Evolutionary conservation across 139 green algal species (phyloP), one percentile per base, ranked within the genome.

Genomic region (Micromonas commoda): DNA sequence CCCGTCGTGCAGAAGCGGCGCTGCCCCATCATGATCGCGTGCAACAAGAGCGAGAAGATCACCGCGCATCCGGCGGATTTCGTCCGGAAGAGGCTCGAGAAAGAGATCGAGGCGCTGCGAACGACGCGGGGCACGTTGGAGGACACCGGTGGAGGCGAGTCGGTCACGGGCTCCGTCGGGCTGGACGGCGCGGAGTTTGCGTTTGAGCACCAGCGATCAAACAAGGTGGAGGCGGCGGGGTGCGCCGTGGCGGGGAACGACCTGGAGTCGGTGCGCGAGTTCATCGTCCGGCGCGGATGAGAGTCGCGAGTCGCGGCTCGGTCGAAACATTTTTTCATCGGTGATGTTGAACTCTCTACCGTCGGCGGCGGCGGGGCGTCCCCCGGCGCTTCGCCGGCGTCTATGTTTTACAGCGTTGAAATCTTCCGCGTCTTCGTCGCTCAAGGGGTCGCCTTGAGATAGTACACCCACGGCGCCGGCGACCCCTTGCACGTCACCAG

Each of bases 11-110:
- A 29, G 34, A 5, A 82, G 24, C 77, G 85, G 13, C 80, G 88
- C 0, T 28, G 93, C 61, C 93, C 93, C 0, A n/a, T 97, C 33
- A 82, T 97, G 68, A 60, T 97, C 39, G 91, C 87, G 26, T 96
- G 90, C 88, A 97, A 97, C 87, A 97, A 97, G 82, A 83, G 86
- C 38, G 93, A 97, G 74, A 77, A 89, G 51, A 89, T 95, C 29
- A 87, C 91, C 54, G 92, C 93, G 3, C 91, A 97, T 84, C 89
- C 89, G 0, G 80, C 92, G 24, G 91, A 97, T 0, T 97, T 97
- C 67, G 88, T 97, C 0, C 73, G 88, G 1, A 92, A 92, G 77
- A 90, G 89, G 5, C 83, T 97, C 24, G 92, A 97, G 80, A 88
- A 87, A 76, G 92, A 97, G 82, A 83, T 97, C 21, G 87, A 93